Evolutionary conservation across 2,329 filamentous ascomycete species (phyloP).

Genomic region (Fusarium sp.): DNA sequence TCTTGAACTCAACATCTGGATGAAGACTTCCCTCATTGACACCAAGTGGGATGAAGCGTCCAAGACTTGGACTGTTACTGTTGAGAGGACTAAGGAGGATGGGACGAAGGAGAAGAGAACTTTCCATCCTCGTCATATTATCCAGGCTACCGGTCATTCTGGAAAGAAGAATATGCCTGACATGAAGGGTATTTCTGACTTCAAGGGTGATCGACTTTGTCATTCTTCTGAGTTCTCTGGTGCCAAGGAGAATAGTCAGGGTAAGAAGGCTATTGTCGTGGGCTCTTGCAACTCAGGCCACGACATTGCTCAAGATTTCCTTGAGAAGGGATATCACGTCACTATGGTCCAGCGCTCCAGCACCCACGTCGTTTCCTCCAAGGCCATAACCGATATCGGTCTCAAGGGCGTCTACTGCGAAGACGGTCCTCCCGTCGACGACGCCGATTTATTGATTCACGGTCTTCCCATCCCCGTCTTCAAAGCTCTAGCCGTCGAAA

Average conservation of each 20-base stretch:
- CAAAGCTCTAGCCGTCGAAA: slow-evolving; percentile 67
- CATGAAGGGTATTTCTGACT: slow-evolving; percentile 67
- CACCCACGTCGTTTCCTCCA: slow-evolving; percentile 72
- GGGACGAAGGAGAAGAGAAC: slow-evolving; percentile 63
- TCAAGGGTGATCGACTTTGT: slow-evolving; percentile 69
- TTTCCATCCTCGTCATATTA: slow-evolving; percentile 71
- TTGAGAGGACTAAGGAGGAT: slow-evolving; percentile 64
- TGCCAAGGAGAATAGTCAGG: slow-evolving; percentile 58
- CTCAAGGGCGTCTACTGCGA: slow-evolving; percentile 65
- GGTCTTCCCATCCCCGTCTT: slow-evolving; percentile 69
- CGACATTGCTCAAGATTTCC: slow-evolving; percentile 76
- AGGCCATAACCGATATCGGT: slow-evolving; percentile 63
- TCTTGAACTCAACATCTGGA: slow-evolving; percentile 78
- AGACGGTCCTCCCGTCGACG: slow-evolving; percentile 69
- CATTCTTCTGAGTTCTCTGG: slow-evolving; percentile 72
- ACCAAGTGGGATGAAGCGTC: slow-evolving; percentile 63
- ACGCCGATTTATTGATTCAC: slow-evolving; percentile 72
- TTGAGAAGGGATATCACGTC: slow-evolving; percentile 73
- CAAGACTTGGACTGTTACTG: slow-evolving; percentile 65
- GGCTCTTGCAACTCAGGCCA: slow-evolving; percentile 77
- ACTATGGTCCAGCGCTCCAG: slow-evolving; percentile 77
- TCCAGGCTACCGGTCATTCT: slow-evolving; percentile 76
- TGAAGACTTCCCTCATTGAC: slow-evolving; percentile 60
- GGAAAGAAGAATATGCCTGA: slow-evolving; percentile 72
- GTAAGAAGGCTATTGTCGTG: slow-evolving; percentile 73